Conservation (phyloP, 371 early-diverging fungal genomes). For the Mucor velutinosus region DNA sequence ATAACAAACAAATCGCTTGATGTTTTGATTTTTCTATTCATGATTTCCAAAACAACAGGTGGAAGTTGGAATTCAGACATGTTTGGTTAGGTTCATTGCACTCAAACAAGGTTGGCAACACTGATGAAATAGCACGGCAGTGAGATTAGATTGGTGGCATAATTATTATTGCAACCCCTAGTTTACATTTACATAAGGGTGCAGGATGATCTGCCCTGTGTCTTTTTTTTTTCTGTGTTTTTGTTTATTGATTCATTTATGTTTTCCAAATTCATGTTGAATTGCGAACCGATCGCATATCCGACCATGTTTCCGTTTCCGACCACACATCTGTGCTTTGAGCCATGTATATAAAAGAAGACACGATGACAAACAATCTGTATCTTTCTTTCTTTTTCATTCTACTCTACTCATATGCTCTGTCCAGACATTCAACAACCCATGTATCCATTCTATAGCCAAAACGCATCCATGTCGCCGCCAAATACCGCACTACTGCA, state of each 20-base stretch:
- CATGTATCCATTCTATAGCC: constrained; percentile 3
- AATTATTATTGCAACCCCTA: neutral
- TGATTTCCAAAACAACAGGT: neutral
- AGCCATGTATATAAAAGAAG: neutral
- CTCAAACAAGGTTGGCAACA: neutral
- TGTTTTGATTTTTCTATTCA: neutral
- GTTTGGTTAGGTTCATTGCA: neutral
- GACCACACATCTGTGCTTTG: neutral
- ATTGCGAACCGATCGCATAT: constrained; percentile 13
- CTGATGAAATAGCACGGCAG: neutral
- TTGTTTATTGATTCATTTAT: neutral
- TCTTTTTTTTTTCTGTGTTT: neutral
- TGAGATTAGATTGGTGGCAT: neutral
- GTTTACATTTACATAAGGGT: neutral
- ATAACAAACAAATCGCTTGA: neutral
- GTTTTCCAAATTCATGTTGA: neutral
- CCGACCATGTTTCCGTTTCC: constrained; percentile 12
- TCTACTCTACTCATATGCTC: constrained; percentile 1
- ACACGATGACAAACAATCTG: neutral
- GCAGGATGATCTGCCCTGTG: neutral
- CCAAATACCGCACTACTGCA: neutral
- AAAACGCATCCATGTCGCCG: neutral
- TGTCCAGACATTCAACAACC: constrained; percentile 19
- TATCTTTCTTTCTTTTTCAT: neutral
- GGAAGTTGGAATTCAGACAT: neutral